A percentile compares a stretch with the other conserved stretches of the same genome.
These are phyloP conservation scores for Vaccinium darrowii DNA, from an alignment of 148 eudicot species.

Conservation along the genomic window DNA sequence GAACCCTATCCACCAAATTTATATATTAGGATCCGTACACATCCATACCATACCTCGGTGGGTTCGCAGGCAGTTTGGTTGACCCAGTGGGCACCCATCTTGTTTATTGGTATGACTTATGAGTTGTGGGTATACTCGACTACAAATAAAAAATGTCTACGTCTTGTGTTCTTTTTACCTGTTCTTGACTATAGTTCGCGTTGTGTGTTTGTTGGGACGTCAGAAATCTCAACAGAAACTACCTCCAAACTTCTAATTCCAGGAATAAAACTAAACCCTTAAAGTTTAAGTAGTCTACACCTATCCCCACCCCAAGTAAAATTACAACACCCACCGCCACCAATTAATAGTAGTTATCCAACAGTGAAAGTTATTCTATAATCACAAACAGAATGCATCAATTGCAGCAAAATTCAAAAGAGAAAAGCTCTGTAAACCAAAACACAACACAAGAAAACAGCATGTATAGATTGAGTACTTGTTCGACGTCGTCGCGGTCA, in stretches of 20 bases:
- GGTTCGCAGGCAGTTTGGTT: too few species aligned
- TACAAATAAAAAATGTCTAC: too few species aligned
- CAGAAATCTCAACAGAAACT: neutral
- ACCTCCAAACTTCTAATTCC: neutral
- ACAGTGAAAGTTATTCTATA: neutral
- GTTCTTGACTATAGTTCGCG: too few species aligned
- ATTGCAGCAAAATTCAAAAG: neutral
- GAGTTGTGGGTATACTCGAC: too few species aligned
- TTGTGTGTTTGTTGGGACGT: too few species aligned
- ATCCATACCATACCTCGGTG: too few species aligned
- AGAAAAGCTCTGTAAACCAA: neutral
- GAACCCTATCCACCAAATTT: too few species aligned
- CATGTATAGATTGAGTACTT: conserved; percentile 30
- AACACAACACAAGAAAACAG: neutral
- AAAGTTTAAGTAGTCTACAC: neutral
- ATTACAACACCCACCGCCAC: neutral
- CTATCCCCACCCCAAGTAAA: neutral
- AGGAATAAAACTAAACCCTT: neutral
- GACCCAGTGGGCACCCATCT: too few species aligned
- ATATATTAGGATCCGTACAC: too few species aligned
- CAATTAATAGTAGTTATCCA: neutral
- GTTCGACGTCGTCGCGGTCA: conserved; percentile 92
- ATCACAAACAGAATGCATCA: neutral
- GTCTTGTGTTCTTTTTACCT: too few species aligned
- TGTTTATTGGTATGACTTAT: too few species aligned